Base-by-base conservation (phyloP, 192 early-diverging fungal genomes). In the Ambispora gerdemannii region DNA sequence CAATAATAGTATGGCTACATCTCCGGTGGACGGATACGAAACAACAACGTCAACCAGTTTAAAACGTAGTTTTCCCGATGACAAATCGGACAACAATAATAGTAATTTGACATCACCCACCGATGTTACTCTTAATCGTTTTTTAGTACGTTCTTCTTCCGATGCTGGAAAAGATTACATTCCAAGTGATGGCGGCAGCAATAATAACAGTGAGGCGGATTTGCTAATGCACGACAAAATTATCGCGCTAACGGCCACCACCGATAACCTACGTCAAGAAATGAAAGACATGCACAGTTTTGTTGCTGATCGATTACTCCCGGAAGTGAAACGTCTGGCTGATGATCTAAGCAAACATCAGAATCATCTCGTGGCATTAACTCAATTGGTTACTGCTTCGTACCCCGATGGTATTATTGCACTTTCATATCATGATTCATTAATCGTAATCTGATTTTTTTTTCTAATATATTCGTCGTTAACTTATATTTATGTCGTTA, bases 231-330 rank as follows among this genome's bases (percentile, higher is more conserved):
- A 50, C 35, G 31, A 69, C 53, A 33, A 52, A 20, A 55, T 69
- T 43, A 30, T 22, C 6, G 52, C 50, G 15, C 27, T 69, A 43
- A 53, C 51, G 0, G 22, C 19, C 15, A 58, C 36, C 0, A 69
- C 67, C 10, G 67, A 69, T 17, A 69, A 69, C 43, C 38, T 69
- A 24, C 19, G 67, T 43, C 50, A 69, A 24, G 67, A 69, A 52
- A 33, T 69, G 47, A 69, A 69, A 56, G 49, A 69, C 28, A 69
- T 69, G 34, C 36, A 34, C 31, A 58, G 34, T 11, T 52, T 69
- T 36, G 67, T 69, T 8, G 38, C 36, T 53, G 67, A 69, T 15
- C 19, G 33, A 35, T 58, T 69, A 36, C 34, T 69, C 25, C 67
- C 67, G 4, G 67, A 69, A 43, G 52, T 69, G 19, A 52, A 38